Percentiles rank a stretch among this genome's conserved stretches.
Conservation (phyloP, 441 rosid species). For the Corymbia calophylla region DNA sequence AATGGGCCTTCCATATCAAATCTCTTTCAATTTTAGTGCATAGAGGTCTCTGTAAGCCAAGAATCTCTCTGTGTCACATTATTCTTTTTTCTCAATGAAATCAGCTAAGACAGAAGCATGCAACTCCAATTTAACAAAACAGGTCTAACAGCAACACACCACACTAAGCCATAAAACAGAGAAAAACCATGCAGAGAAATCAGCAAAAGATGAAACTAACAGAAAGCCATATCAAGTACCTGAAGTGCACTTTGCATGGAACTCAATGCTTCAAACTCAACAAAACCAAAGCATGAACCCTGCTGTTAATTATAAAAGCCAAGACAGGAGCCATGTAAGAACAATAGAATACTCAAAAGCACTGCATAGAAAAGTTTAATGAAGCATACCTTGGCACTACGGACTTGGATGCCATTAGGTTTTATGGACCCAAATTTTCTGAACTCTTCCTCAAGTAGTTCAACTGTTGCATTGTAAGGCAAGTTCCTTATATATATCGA, state of each 20-base stretch:
- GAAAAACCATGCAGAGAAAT: neutral
- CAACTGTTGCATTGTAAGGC: constrained; percentile 66
- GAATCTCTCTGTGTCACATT: neutral
- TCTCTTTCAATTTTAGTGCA: neutral
- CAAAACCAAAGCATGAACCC: constrained; percentile 93
- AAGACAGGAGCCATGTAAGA: neutral
- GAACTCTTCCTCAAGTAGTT: constrained; percentile 68
- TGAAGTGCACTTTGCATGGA: constrained; percentile 70
- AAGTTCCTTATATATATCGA: constrained; percentile 84
- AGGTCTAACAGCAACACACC: neutral
- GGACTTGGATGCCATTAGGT: constrained; percentile 85
- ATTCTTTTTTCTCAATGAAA: neutral
- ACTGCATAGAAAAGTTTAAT: constrained; percentile 1
- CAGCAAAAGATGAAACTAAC: neutral
- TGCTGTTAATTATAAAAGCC: constrained; percentile 36
- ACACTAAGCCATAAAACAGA: neutral
- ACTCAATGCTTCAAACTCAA: constrained; percentile 68
- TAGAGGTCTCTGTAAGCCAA: neutral
- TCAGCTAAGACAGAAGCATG: neutral
- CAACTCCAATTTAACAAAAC: neutral
- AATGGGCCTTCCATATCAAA: neutral
- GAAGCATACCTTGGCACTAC: constrained; percentile 72
- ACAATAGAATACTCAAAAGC: constrained; percentile 9
- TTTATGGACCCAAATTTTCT: constrained; percentile 79
- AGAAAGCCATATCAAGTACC: constrained; percentile 32